Conservation (phyloP, 2,329 filamentous ascomycete species). For the Fonsecaea nubica region DNA sequence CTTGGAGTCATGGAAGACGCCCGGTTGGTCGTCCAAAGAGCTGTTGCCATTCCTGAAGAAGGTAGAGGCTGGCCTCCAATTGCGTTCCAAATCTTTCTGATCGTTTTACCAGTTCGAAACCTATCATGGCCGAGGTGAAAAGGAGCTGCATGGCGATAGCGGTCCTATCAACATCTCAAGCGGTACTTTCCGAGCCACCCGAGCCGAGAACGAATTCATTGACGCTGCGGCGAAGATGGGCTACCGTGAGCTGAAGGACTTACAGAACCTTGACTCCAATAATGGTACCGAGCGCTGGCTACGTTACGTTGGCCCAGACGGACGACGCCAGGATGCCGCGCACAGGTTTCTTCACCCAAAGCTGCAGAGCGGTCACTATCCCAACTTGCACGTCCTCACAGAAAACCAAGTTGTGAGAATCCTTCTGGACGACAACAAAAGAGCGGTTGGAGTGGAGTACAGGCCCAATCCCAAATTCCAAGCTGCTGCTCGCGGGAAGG, state of each 20-base stretch:
- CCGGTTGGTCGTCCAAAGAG: constrained; percentile 60
- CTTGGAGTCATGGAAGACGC: constrained; percentile 59
- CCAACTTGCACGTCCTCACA: constrained; percentile 66
- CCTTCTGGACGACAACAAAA: constrained; percentile 59
- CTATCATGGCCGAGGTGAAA: constrained; percentile 57
- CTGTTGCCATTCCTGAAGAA: constrained; percentile 61
- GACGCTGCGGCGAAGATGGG: constrained; percentile 57
- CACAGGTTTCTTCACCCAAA: constrained; percentile 62
- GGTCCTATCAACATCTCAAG: constrained; percentile 64
- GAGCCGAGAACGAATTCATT: constrained; percentile 58
- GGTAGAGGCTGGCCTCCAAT: constrained; percentile 39
- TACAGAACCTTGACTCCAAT: constrained; percentile 50
- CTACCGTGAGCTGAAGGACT: constrained; percentile 59
- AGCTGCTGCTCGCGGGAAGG: constrained; percentile 4
- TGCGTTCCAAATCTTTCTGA: neutral
- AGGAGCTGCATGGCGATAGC: constrained; percentile 58
- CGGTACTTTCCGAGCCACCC: constrained; percentile 53
- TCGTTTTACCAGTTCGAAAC: constrained; percentile 55
- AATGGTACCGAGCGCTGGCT: constrained; percentile 54
- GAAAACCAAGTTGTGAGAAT: constrained; percentile 64
- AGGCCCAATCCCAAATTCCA: constrained; percentile 55
- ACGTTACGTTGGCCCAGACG: constrained; percentile 59
- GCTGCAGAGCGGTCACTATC: constrained; percentile 56
- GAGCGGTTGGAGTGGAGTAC: constrained; percentile 66
- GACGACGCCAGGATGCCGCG: constrained; percentile 65